Conservation (phyloP, 768 basidiomycete species). For the Rhizopogon vulgaris region DNA sequence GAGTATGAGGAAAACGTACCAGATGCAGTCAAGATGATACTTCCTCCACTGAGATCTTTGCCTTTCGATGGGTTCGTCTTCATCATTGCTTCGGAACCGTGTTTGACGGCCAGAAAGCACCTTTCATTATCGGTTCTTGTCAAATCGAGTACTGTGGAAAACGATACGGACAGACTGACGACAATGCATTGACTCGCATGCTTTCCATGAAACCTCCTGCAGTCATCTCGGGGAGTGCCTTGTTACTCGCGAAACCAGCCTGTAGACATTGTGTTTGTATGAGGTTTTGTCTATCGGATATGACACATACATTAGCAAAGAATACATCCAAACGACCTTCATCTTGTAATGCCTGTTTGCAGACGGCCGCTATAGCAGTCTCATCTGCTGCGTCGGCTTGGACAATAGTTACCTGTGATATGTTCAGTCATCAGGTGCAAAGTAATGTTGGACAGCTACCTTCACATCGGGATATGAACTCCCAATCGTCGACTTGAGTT, state of each 20-base stretch:
- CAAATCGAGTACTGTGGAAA: background rate
- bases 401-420: constrained; percentile 64
- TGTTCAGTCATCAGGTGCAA: background rate
- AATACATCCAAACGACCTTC: constrained; percentile 89
- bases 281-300: background rate
- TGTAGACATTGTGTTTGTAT: constrained; percentile 19
- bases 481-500: constrained; percentile 64
- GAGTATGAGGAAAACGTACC: constrained; percentile 34
- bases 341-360: constrained; percentile 68
- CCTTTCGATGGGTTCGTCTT: constrained; percentile 58
- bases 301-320: constrained; percentile 77
- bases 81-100: constrained; percentile 80
- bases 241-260: constrained; percentile 58
- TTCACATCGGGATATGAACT: constrained; percentile 71
- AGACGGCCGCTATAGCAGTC: constrained; percentile 55
- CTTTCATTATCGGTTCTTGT: constrained; percentile 31
- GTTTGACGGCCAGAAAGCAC: constrained; percentile 84
- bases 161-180: constrained; percentile 31
- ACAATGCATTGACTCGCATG: constrained; percentile 72
- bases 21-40: constrained; percentile 85
- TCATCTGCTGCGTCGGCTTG: constrained; percentile 86
- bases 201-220: constrained; percentile 65
- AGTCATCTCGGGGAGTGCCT: constrained; percentile 46
- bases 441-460: constrained; percentile 30
- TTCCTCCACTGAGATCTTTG: constrained; percentile 67